Percentiles rank a stretch among this genome's conserved stretches.
Evolutionary conservation across 257 asterid genomes (phyloP).

Genomic region (Penstemon newberryi): DNA sequence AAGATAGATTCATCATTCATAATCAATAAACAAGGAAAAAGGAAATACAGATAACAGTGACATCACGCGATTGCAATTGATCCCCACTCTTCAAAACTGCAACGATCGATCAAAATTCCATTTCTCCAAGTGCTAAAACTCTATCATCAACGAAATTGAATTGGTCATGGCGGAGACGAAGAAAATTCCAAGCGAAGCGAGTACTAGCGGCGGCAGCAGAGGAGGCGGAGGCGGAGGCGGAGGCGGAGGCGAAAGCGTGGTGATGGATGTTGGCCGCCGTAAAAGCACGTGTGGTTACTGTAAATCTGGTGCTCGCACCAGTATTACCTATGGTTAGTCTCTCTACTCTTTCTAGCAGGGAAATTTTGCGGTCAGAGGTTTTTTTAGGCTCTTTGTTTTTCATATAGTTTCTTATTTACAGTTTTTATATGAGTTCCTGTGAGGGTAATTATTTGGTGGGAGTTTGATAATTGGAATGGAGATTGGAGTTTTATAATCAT

Average conservation of each 20-base stretch:
- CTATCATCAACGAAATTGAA: background rate
- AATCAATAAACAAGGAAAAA: background rate
- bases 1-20: background rate
- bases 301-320: slow-evolving; percentile 62
- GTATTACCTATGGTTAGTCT: slow-evolving; percentile 75
- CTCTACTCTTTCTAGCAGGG: background rate
- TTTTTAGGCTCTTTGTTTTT: no score
- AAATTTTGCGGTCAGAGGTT: no score
- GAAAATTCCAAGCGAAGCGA: slow-evolving; percentile 78
- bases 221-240: slow-evolving; percentile 37
- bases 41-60: background rate
- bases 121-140: background rate
- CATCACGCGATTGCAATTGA: background rate
- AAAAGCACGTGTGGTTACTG: slow-evolving; percentile 91
- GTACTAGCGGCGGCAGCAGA: slow-evolving; percentile 64
- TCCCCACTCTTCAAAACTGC: no score
- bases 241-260: slow-evolving; percentile 63
- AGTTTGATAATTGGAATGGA: no score
- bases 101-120: background rate
- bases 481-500: no score
- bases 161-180: slow-evolving; percentile 69
- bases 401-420: no score
- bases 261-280: slow-evolving; percentile 69
- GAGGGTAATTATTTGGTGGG: no score
- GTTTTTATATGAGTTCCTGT: no score